Evolutionary conservation across 805 yeast genomes (phyloP), one percentile per base, ranked within the genome.

Genomic region (Zygotorulaspora sp.): DNA sequence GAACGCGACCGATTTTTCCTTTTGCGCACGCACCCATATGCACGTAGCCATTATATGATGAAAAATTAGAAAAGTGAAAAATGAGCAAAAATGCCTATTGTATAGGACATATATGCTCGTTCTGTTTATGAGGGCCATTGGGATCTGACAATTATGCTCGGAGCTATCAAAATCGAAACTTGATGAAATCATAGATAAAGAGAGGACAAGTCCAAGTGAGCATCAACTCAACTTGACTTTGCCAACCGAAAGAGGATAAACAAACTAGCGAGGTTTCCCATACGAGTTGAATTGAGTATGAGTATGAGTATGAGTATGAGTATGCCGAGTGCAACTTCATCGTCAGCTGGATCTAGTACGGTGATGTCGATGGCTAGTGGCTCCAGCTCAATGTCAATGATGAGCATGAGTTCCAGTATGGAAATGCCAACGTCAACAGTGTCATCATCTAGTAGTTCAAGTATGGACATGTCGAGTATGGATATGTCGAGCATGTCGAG

Each of bases 401-500:
- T 15, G 13, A 31, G 32, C 13, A 20, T 19, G 9, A n/a, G 32
- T 14, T 22, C 24, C 16, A 23, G 25, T 13, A 35, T 28, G 34
- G 29, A 20, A n/a, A 36, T 36, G 40, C 18, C 15, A 4, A 36
- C 17, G 12, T 10, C 47, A 7, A 26, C 42, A 1, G 24, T 44
- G 6, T 25, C 50, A 7, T 23, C 44, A 9, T 20, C 36, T 13
- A 26, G 35, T 17, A 26, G 35, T 17, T 35, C 38, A 24, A 21
- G 13, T 18, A 41, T 40, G 41, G 20, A 17, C 18, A 34, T 34
- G 38, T 16, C 44, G 10, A 32, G 27, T 10, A 21, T 21, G 23
- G 23, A 21, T 10, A 21, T 43, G 30, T 50, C 54, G 48, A 48
- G 45, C 26, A 47, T 42, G 45, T 13, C 50, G 21, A 30, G 40